Evolutionary conservation across 1,284 basidiomycete genomes (phyloP), one percentile per base, ranked within the genome.

Genomic region (Tilletia setariae): DNA sequence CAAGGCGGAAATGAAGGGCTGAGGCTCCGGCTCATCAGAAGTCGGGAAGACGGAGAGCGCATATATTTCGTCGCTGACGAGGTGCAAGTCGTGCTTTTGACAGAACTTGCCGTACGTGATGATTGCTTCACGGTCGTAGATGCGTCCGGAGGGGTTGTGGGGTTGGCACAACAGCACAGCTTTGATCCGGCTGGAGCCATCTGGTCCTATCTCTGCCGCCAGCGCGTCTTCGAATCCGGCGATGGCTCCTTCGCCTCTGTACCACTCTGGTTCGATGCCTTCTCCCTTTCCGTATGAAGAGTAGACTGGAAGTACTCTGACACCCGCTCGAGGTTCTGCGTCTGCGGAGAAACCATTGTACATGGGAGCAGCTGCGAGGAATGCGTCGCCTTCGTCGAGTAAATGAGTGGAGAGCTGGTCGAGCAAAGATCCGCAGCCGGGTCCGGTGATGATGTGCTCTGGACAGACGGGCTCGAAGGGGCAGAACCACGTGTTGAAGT

Each of bases 61-160:
- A 43, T 79, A 79, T 67, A 79, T 78, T 64, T 79, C 78, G 53
- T 79, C 78, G 6, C 69, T 70, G 1, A 79, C 73, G 28, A 79
- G 70, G 65, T 78, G 76, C 7, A 79, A 67, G 28, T 71, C 44
- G 64, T 78, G 59, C 67, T 74, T 73, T 46, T 66, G 35, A 71
- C 76, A 9, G 30, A 71, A n/a, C 74, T 56, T 25, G 74, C 64
- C 21, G 25, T 65, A 65, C 15, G 43, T 46, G 13, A 65, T 19
- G 16, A 65, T 25, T 1, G 64, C 64, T 0, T 49, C 64, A 2
- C 64, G 64, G 44, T 65, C 64, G 46, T 65, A 65, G 44, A 44
- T 49, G 15, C 64, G 25, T 67, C 47, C 68, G 21, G 35, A n/a
- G n/a, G 64, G 64, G 44, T 65, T 65, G 68, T 78, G 76, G 13